Base-by-base conservation (phyloP, 208 protist genomes). In the Leptomonas pyrrhocoris region DNA sequence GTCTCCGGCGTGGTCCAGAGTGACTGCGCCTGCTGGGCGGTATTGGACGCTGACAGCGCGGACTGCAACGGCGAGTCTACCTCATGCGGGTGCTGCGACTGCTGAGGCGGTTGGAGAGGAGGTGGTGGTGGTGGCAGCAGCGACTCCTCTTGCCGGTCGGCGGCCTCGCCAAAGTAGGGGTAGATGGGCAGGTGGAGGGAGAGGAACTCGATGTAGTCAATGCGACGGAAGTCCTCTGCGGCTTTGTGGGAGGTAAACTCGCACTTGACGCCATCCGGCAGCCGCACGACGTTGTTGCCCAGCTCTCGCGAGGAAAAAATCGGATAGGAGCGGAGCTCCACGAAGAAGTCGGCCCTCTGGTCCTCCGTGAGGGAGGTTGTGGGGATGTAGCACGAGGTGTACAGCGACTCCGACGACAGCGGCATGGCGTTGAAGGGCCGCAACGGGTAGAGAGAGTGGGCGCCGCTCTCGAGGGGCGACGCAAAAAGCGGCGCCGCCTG, bases 301-400 rank as follows among this genome's bases (percentile, higher is more conserved):
- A 68, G 60, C 53, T 74, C 61, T 5, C 50, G 71, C 0, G 43
- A 40, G 19, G 56, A 61, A 55, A 88, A 84, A 57, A 79, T 68
- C 5, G 73, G 77, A 27, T 79, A 42, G 12, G 65, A 71, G 30
- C 65, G 56, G 21, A 88, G 50, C 58, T 76, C 80, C 11, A 15
- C 30, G 18, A 83, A 55, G 23, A 81, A 73, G 28, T 70, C 73
- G 8, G 54, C 55, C 42, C 73, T 73, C 68, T 88, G 43, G 25
- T 30, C 23, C 1, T 25, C 21, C 3, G 67, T 65, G 27, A 88
- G 59, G 12, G 55, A 31, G 2, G 4, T n/a, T 8, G 76, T 79
- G 5, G 66, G 72, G 18, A 88, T 83, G 51, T 77, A 74, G 74
- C 83, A 88, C 4, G 42, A 28, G n/a, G 63, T 70, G 56, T 66